Conservation (phyloP, 2,329 filamentous ascomycete genomes). For the Diplodia sapinea region DNA sequence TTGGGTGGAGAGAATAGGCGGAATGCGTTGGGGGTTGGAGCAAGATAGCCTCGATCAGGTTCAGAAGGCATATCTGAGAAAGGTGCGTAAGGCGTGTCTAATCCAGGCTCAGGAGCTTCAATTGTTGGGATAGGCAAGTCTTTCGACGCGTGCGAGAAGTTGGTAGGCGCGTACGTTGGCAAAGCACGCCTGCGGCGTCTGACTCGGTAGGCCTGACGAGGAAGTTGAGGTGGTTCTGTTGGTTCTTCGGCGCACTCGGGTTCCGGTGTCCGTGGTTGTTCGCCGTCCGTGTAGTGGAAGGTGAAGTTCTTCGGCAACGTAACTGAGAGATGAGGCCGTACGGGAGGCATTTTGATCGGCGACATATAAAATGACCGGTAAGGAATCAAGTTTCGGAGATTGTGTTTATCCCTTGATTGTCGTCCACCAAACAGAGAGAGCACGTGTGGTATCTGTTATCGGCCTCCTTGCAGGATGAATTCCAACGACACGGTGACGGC, state of each 20-base stretch:
- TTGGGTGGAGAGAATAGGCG: constrained; percentile 56
- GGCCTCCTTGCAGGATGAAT: constrained; percentile 29
- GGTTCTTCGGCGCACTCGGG: constrained; percentile 47
- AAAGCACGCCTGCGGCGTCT: constrained; percentile 52
- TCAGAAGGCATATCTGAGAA: constrained; percentile 39
- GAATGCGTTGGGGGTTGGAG: constrained; percentile 46
- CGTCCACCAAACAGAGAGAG: constrained; percentile 22
- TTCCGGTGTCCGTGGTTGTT: constrained; percentile 54
- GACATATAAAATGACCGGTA: constrained; percentile 26
- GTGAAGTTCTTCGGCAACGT: constrained; percentile 58
- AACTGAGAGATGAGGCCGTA: constrained; percentile 55
- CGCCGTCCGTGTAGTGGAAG: constrained; percentile 55
- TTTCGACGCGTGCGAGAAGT: constrained; percentile 36
- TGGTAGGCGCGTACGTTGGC: constrained; percentile 37
- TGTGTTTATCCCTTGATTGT: constrained; percentile 30
- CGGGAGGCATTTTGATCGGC: constrained; percentile 44
- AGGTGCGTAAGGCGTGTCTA: constrained; percentile 32
- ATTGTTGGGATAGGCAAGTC: constrained; percentile 56
- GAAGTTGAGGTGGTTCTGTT: constrained; percentile 51
- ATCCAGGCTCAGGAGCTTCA: constrained; percentile 52
- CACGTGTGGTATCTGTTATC: constrained; percentile 25
- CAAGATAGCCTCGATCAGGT: constrained; percentile 49
- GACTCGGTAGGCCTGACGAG: constrained; percentile 56
- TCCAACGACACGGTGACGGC: constrained; percentile 21
- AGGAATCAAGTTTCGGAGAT: constrained; percentile 29